Percentiles rank a stretch among this genome's conserved stretches.
Evolutionary conservation across 2,329 filamentous ascomycete genomes (phyloP).

Genomic region (Ophiostoma triangulosporum): DNA sequence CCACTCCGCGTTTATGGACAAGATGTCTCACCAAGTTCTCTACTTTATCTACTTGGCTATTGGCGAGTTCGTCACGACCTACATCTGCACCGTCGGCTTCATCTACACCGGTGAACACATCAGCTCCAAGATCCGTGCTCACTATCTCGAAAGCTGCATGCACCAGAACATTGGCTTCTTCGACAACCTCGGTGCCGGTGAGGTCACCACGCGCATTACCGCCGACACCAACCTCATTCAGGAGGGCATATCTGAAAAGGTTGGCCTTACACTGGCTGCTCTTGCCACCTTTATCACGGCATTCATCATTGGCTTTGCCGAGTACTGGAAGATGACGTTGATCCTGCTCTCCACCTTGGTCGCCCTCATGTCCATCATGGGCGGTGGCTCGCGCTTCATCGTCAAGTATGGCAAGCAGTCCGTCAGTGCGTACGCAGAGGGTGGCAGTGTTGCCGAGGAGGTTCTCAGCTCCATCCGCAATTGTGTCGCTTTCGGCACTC

Average conservation of each 20-base stretch:
- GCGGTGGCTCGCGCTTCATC: slow-evolving; percentile 57
- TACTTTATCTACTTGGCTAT: slow-evolving; percentile 82
- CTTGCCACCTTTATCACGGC: slow-evolving; percentile 74
- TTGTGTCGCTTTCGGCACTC: slow-evolving; percentile 82
- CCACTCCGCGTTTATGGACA: slow-evolving; percentile 42
- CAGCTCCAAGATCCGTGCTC: slow-evolving; percentile 62
- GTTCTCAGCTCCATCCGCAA: slow-evolving; percentile 90
- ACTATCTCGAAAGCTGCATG: slow-evolving; percentile 74
- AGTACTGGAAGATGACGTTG: slow-evolving; percentile 84
- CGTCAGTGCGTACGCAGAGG: slow-evolving; percentile 65
- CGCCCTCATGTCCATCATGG: slow-evolving; percentile 68
- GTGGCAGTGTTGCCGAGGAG: slow-evolving; percentile 83
- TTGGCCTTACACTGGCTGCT: slow-evolving; percentile 63
- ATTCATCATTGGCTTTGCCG: slow-evolving; percentile 80
- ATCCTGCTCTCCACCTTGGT: slow-evolving; percentile 75
- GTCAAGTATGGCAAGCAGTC: slow-evolving; percentile 69
- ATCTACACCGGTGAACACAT: slow-evolving; percentile 78
- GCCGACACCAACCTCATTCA: slow-evolving; percentile 89
- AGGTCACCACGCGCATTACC: slow-evolving; percentile 89
- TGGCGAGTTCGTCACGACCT: slow-evolving; percentile 64
- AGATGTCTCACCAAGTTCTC: slow-evolving; percentile 51
- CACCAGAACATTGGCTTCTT: slow-evolving; percentile 86
- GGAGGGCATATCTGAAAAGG: slow-evolving; percentile 85
- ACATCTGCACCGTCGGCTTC: slow-evolving; percentile 74
- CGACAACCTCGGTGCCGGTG: slow-evolving; percentile 82